Evolutionary conservation across 768 basidiomycete species (phyloP), one percentile per base, ranked within the genome.

Genomic region (Mrakia blollopis): DNA sequence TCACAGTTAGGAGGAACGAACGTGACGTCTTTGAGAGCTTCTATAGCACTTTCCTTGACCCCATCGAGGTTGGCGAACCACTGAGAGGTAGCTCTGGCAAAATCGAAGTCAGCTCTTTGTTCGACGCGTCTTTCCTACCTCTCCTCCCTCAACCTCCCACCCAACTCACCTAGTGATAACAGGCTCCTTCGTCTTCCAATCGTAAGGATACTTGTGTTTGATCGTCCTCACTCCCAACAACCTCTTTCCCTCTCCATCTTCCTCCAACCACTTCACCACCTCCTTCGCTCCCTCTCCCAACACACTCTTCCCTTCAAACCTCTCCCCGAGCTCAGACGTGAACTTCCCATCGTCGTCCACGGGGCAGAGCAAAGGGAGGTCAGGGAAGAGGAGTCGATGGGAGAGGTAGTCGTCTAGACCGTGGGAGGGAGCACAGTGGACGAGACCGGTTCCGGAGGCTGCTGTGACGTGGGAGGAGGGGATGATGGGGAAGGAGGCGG

Each of bases 341-440:
- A 94, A 95, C 67, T 86, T 85, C 0, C 96, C 96, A 25, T 88
- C 87, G 5, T 85, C 86, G 54, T 94, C 90, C 21, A 98, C 92
- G 73, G 97, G 94, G 79, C 92, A 96, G 16, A 92, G 70, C 62
- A 95, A 85, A 37, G 84, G 83, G 18, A 21, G 30, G 4, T 23
- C 57, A 25, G 63, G 57, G 73, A 35, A 52, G 68, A 23, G 69
- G 5, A 21, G 54, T 30, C 37, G 70, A 72, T 28, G 73, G 41
- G 89, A 87, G 41, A 87, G 87, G 81, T 96, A 99, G 83, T 99
- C 96, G 80, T 99, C 96, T 14, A 88, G 87, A 25, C 95, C 96
- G 80, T 98, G 96, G 1, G 93, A 94, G 18, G 96, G 95, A 0
- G 96, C 95, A 79, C 91, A 92, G 81, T 98, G 96, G 1, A 99